A percentile compares a stretch with the other conserved stretches of the same genome.
Conservation (phyloP, 1,284 basidiomycete genomes). For the Serendipita sp. region DNA sequence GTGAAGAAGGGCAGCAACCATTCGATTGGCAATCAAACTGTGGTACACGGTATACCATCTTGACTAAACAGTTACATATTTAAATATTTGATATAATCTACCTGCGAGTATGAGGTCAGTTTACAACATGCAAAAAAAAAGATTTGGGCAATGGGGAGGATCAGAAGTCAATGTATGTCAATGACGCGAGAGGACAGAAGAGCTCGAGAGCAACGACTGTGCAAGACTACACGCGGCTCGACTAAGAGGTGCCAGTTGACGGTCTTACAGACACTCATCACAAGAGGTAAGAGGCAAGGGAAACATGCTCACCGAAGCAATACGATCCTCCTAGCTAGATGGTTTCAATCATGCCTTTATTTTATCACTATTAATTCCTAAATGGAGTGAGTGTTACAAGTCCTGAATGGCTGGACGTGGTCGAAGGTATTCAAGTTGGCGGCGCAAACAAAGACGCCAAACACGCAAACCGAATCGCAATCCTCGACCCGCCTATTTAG, state of each 20-base stretch:
- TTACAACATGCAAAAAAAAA: background rate
- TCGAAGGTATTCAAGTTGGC: conserved; percentile 10
- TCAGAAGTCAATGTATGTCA: conserved; percentile 63
- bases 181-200: conserved; percentile 31
- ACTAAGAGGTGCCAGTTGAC: conserved; percentile 76
- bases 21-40: no score
- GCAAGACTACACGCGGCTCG: conserved; percentile 40
- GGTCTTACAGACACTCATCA: conserved; percentile 71
- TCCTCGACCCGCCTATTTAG: conserved; percentile 3
- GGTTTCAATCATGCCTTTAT: conserved; percentile 16
- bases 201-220: conserved; percentile 17
- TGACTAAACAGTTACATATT: no score
- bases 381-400: conserved; percentile 14
- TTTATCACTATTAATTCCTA: conserved; percentile 1
- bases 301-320: conserved; percentile 9
- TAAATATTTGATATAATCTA: no score
- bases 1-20: background rate
- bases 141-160: background rate
- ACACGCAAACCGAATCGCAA: conserved; percentile 18
- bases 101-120: no score
- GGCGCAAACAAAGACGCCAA: background rate
- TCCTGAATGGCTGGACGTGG: conserved; percentile 13
- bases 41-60: no score
- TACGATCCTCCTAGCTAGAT: background rate
- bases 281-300: conserved; percentile 19